Base-by-base conservation (phyloP, 176 grass and related monocot genomes). In the Oryza australiensis region DNA sequence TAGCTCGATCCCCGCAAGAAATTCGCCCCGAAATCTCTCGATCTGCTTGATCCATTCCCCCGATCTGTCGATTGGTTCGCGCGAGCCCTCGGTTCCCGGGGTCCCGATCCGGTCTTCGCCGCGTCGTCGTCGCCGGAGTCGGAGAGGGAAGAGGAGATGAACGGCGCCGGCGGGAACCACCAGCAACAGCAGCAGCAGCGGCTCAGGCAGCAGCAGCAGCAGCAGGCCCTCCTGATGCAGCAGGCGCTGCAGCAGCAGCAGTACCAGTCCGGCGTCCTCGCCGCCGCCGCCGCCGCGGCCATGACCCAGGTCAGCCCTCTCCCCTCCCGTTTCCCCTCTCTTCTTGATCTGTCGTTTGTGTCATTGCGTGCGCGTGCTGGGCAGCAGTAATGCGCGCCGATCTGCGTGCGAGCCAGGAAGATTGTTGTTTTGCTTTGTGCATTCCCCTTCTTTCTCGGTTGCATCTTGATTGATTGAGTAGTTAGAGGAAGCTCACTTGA, bases 201-300 rank as follows among this genome's bases (percentile, higher is more conserved):
- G 82, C 83, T 90, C 29, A 80, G 84, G 46, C 87, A 89, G 80
- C 87, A 89, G 35, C 85, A 92, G 82, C 87, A 91, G 68, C 87
- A 93, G 77, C 91, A 89, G 84, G 91, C 87, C 9, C 87, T 92
- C 66, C 81, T 92, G 77, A 89, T 89, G 87, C 91, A 92, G 80
- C 87, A 83, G 80, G 85, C 87, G 26, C 84, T 92, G 42, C 88
- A 89, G 86, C 90, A 92, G 79, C 91, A 93, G 88, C 88, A 90
- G 74, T 90, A 93, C 88, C 91, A 93, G 69, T 93, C 91, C 27
- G 85, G 88, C 55, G 87, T 93, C 78, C 81, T 93, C 23, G 91
- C 91, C 28, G 91, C 90, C 0, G 90, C 91, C 0, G 88, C 88
- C 2, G 88, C 88, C 9, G 88, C 88, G 29, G 84, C 88, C 77